phyloP scores from a whole-genome alignment of 495 filamentous ascomycete genomes.

The Neurospora sp. region DNA sequence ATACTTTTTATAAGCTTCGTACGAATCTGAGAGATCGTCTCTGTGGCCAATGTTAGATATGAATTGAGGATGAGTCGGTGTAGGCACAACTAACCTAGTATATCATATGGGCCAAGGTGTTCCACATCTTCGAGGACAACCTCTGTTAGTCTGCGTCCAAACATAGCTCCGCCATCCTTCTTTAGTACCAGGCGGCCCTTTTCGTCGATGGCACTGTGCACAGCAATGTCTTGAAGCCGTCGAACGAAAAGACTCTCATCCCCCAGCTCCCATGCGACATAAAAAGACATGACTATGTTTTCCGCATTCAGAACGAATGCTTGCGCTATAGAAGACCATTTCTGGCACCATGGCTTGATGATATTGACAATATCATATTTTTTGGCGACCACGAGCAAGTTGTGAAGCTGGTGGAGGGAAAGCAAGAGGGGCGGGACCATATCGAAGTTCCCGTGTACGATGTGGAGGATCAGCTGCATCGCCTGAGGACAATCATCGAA shows the following conservation, averaged over 20 bases:
- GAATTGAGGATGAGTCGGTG: no score
- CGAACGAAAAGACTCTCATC: background rate
- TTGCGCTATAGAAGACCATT: conserved; percentile 8
- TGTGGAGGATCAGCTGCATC: conserved; percentile 9
- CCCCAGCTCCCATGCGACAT: background rate
- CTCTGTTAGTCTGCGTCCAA: background rate
- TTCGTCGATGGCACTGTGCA: background rate
- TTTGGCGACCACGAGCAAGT: conserved; percentile 16
- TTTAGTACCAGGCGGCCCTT: background rate
- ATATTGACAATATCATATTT: conserved; percentile 19
- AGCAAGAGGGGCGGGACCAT: conserved; percentile 2
- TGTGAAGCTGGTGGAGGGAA: conserved; percentile 9
- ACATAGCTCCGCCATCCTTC: no score
- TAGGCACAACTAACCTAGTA: background rate
- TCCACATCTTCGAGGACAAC: background rate
- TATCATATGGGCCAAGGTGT: background rate
- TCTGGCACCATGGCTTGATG: conserved; percentile 14
- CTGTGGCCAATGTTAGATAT: background rate
- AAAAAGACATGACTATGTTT: background rate
- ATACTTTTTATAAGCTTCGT: background rate
- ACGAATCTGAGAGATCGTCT: background rate
- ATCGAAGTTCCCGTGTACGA: conserved; percentile 17
- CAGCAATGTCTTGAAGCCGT: background rate
- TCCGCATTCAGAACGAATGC: background rate
- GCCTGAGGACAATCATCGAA: conserved; percentile 12